Base-by-base conservation (phyloP, 441 rosid species). In the Manihot esculenta region DNA sequence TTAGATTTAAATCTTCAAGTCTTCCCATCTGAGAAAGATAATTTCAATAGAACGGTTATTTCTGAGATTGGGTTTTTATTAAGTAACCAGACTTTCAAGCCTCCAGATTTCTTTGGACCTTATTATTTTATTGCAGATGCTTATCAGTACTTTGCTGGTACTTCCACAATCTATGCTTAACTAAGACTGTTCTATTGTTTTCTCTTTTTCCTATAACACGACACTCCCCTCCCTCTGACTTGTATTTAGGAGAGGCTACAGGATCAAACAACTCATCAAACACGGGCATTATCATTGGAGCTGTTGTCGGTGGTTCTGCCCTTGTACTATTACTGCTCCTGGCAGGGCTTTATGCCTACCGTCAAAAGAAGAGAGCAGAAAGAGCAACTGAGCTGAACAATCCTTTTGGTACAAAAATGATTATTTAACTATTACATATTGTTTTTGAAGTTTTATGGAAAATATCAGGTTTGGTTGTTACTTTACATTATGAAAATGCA, bases 331-430 rank as follows among this genome's bases (percentile, higher is more conserved):
- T 92, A 41, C 75, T 89, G 80, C 55, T 76, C 35, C 38, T 86
- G 20, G 97, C 90, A 4, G 94, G 96, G 18, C 26, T 85, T 64
- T 92, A 92, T 38, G 91, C 88, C 70, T 74, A 74, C 59, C 84
- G 77, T 54, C 97, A 90, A 61, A 94, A 83, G 82, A 86, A 54
- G 82, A 90, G 75, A 85, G 96, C 96, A 65, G 75, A 83, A 50
- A 86, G 62, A 81, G 97, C 89, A 63, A 80, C 76, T 17, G 82
- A 72, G 50, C 81, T 66, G 68, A 85, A 75, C 76, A 81, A 85
- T 73, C 94, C 91, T 73, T 92, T 90, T 60, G 97, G 97, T 92
- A 80, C 51, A 69, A n/a, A n/a, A n/a, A 69, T 49, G 30, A 66
- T 44, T 41, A 38, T 23, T 30, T 63, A n/a, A 51, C 0, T 6